Conservation (phyloP, 1,284 basidiomycete genomes). For the Ganoderma multipileum region DNA sequence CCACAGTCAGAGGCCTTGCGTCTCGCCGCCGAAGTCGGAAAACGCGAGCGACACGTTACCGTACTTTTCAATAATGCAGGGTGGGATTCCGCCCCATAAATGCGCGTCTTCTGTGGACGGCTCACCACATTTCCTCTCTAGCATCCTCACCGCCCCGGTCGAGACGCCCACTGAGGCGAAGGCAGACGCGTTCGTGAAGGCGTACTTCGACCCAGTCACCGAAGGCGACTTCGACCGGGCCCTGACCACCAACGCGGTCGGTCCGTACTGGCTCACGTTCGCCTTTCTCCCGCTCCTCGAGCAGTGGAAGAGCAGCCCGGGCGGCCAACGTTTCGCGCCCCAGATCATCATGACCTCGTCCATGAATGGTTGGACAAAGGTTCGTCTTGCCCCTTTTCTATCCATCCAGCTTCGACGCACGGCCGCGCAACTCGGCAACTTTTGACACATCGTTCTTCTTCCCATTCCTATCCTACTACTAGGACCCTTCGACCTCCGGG, state of each 20-base stretch:
- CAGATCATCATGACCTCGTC: conserved; percentile 60
- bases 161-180: conserved; percentile 44
- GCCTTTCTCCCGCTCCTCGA: conserved; percentile 59
- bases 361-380: conserved; percentile 63
- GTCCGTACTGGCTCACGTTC: conserved; percentile 58
- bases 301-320: conserved; percentile 46
- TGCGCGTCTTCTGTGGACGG: background rate
- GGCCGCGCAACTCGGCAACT: too few species aligned
- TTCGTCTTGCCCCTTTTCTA: conserved; percentile 17
- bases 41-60: conserved; percentile 50
- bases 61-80: conserved; percentile 51
- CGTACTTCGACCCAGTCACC: conserved; percentile 48
- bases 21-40: conserved; percentile 49
- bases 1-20: conserved; percentile 52
- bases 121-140: background rate
- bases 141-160: conserved; percentile 34
- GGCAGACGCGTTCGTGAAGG: conserved; percentile 46
- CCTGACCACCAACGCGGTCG: conserved; percentile 51
- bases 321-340: conserved; percentile 46
- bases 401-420: background rate
- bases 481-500: conserved; percentile 51
- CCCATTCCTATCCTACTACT: too few species aligned
- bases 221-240: conserved; percentile 48
- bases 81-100: conserved; percentile 27
- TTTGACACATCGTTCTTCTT: background rate